A percentile compares a stretch with the other conserved stretches of the same genome.
phyloP scores from a whole-genome alignment of 345 rosid species.

The Euphorbia pulcherrima region DNA sequence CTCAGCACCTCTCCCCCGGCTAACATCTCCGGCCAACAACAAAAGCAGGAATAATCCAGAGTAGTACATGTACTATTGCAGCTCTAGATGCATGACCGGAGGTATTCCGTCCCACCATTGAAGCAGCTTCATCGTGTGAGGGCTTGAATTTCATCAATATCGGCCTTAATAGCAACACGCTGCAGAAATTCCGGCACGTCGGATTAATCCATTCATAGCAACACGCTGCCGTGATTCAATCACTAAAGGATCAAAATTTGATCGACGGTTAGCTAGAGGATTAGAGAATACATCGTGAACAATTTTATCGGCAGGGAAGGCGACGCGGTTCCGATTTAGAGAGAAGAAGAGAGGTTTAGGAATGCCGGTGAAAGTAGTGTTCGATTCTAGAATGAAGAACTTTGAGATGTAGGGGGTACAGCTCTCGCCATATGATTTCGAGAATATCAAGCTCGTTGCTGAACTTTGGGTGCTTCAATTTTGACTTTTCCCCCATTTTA shows the following conservation, averaged over 20 bases:
- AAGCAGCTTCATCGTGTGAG: conserved; percentile 60
- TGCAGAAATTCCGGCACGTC: conserved; percentile 54
- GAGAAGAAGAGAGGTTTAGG: conserved; percentile 66
- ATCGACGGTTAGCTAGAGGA: conserved; percentile 30
- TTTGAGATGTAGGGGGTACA: conserved; percentile 63
- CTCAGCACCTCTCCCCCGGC: no score
- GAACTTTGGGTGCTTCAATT: no score
- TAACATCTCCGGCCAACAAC: no score
- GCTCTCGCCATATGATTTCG: conserved; percentile 80
- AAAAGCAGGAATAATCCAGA: no score
- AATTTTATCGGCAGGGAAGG: conserved; percentile 59
- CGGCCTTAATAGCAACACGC: conserved; percentile 78
- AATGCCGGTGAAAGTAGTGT: conserved; percentile 88
- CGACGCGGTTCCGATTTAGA: conserved; percentile 45
- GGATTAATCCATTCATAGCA: conserved; percentile 64
- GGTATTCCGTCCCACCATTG: conserved; percentile 89
- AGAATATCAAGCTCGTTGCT: conserved; percentile 85
- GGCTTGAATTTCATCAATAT: conserved; percentile 84
- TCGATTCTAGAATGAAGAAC: conserved; percentile 74
- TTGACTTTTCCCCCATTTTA: no score
- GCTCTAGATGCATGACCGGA: conserved; percentile 58
- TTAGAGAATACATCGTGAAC: conserved; percentile 64
- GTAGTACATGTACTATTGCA: conserved; percentile 78
- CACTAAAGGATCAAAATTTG: conserved; percentile 54
- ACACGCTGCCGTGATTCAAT: conserved; percentile 58